phyloP scores from a whole-genome alignment of 2,329 filamentous ascomycete species.

The Blastomyces gilchristii region DNA sequence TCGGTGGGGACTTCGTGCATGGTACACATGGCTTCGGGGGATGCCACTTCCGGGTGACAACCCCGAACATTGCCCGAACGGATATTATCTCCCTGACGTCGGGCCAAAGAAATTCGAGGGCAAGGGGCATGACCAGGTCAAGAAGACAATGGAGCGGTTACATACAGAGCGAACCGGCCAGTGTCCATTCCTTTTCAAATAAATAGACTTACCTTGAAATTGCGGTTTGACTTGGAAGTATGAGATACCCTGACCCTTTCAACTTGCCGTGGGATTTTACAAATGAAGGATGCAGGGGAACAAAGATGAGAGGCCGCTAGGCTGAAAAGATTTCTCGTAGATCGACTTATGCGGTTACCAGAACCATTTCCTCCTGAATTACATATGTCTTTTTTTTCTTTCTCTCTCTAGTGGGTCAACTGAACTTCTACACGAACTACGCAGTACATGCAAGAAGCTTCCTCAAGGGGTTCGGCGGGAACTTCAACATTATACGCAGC shows the following conservation, averaged over 20 bases:
- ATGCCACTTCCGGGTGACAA: constrained; percentile 40
- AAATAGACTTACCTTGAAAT: background rate
- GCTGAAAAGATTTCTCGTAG: background rate
- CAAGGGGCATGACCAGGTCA: constrained; percentile 43
- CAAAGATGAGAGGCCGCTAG: background rate
- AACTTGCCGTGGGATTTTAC: background rate
- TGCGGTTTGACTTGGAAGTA: background rate
- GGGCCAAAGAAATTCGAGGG: constrained; percentile 50
- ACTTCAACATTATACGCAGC: background rate
- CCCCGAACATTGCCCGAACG: constrained; percentile 39
- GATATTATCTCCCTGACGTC: constrained; percentile 46
- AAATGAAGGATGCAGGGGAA: background rate
- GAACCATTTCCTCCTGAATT: background rate
- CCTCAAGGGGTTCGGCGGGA: background rate
- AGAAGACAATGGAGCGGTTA: constrained; percentile 31
- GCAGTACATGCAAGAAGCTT: background rate
- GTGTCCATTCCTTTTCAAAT: constrained; percentile 38
- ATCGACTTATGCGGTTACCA: background rate
- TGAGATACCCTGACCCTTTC: too few species aligned
- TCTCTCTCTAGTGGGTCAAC: background rate
- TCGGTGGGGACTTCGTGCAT: constrained; percentile 51
- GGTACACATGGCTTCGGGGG: constrained; percentile 40
- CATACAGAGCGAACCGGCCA: constrained; percentile 30
- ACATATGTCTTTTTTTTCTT: too few species aligned
- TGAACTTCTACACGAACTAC: background rate